Percentiles rank a stretch among this genome's conserved stretches.
Conservation (phyloP, 2,329 filamentous ascomycete genomes). For the Aspergillus sp. region DNA sequence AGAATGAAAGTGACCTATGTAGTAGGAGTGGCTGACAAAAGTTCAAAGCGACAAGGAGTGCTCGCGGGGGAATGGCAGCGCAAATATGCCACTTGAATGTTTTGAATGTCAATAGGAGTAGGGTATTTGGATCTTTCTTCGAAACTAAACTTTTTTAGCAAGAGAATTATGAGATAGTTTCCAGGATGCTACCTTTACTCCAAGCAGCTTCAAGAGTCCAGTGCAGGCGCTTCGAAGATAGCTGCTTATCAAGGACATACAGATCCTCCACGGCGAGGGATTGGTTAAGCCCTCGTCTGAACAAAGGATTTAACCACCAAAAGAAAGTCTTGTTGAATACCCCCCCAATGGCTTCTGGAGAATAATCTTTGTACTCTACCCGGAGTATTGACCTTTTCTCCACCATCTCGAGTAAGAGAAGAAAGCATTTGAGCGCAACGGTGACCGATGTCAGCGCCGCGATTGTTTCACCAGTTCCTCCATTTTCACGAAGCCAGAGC, state of each 20-base stretch:
- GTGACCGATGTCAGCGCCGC: constrained; percentile 45
- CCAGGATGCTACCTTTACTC: constrained; percentile 34
- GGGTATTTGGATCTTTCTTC: constrained; percentile 25
- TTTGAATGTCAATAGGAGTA: constrained; percentile 31
- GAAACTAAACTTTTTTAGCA: constrained; percentile 24
- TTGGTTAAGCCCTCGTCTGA: constrained; percentile 50
- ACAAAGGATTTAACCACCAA: constrained; percentile 55
- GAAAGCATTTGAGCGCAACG: constrained; percentile 43
- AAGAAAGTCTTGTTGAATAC: constrained; percentile 52
- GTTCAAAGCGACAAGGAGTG: constrained; percentile 37
- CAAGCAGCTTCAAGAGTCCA: constrained; percentile 38
- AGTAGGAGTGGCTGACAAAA: constrained; percentile 41
- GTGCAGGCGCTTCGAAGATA: constrained; percentile 44
- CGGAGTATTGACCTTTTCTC: constrained; percentile 47
- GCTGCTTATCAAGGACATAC: constrained; percentile 45
- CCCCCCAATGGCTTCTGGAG: constrained; percentile 54
- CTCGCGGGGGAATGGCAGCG: constrained; percentile 31
- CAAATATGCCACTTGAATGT: constrained; percentile 35
- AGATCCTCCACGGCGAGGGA: constrained; percentile 47
- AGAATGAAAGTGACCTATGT: constrained; percentile 36
- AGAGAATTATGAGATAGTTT: background rate
- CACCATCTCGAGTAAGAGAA: constrained; percentile 47
- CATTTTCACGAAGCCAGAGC: constrained; percentile 37
- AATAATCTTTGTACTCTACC: constrained; percentile 39
- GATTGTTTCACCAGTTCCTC: constrained; percentile 34